Evolutionary conservation across 2,329 filamentous ascomycete genomes (phyloP), one percentile per base, ranked within the genome.

Genomic region (Penicillium sp.): DNA sequence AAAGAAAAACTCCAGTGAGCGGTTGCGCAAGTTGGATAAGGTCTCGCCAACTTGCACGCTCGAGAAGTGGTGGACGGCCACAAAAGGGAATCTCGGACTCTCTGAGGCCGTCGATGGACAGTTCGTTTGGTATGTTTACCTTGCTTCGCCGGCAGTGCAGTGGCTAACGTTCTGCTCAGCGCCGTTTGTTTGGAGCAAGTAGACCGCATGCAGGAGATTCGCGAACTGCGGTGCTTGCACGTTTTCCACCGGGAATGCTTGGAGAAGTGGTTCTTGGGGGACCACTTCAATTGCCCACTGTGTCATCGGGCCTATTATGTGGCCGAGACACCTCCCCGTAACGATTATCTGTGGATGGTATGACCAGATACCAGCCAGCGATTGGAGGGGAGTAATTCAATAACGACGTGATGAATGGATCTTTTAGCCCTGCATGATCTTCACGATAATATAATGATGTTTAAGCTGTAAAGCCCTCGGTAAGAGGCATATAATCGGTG

Each of bases 171-270:
- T 11, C 22, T 38, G 32, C 24, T 14, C 53, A 75, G 73, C 55
- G 73, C 68, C 4, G 67, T 75, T 35, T 75, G 73, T 48, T 63
- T 75, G n/a, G 73, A 75, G 7, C 67, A 69, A 26, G 73, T 75
- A 34, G 62, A 66, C 13, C 70, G 64, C 34, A 61, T 61, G 4
- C 69, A 75, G 31, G 67, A 74, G 32, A 74, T 75, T 49, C 69
- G 70, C 26, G 71, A 75, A 51, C 57, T 75, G 50, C 70, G 69
- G 52, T 75, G 73, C 49, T 60, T 72, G 55, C 73, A 75, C 51
- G 72, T 75, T 18, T 75, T 75, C 51, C 73, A 75, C 53, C 67
- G 69, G 24, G 72, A 74, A 50, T 75, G 73, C 50, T 58, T 75
- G 24, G 73, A 75, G 39, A 73, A 70, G 56, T 75, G 73, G 73